These are phyloP conservation scores for Cercospora sp. DNA, from an alignment of 2,329 filamentous ascomycete species.

Conservation along the genomic window DNA sequence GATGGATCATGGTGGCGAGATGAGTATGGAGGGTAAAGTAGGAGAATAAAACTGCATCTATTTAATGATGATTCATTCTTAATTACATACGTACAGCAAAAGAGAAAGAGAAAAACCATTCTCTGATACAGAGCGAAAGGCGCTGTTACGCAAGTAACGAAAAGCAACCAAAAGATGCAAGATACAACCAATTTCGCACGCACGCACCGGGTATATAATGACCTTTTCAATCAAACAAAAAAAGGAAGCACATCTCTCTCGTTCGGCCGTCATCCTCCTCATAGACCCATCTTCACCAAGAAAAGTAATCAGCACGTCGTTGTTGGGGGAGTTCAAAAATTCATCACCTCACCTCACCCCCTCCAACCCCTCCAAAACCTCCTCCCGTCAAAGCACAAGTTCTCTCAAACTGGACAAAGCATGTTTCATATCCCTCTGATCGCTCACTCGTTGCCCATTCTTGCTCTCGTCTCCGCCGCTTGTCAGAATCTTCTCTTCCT, in stretches of 20 bases:
- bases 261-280: background rate
- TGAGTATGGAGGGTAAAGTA: no score
- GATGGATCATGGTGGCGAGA: background rate
- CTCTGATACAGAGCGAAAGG: background rate
- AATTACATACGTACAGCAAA: background rate
- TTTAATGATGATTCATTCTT: background rate
- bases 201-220: background rate
- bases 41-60: no score
- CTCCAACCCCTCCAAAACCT: background rate
- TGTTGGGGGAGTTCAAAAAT: background rate
- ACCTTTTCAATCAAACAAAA: background rate
- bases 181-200: no score
- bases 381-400: constrained; percentile 16
- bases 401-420: constrained; percentile 20
- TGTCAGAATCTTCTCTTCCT: constrained; percentile 39
- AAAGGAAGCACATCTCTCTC: background rate
- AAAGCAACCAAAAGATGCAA: no score
- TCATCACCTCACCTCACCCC: background rate
- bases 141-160: no score
- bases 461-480: constrained; percentile 1
- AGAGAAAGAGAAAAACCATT: background rate
- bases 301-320: background rate
- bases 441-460: background rate
- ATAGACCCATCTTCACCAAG: background rate
- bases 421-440: constrained; percentile 22